A percentile compares a stretch with the other conserved stretches of the same genome.
These are phyloP conservation scores for Potentilla sterilis DNA, from an alignment of 306 rosid species.

Conservation along the genomic window DNA sequence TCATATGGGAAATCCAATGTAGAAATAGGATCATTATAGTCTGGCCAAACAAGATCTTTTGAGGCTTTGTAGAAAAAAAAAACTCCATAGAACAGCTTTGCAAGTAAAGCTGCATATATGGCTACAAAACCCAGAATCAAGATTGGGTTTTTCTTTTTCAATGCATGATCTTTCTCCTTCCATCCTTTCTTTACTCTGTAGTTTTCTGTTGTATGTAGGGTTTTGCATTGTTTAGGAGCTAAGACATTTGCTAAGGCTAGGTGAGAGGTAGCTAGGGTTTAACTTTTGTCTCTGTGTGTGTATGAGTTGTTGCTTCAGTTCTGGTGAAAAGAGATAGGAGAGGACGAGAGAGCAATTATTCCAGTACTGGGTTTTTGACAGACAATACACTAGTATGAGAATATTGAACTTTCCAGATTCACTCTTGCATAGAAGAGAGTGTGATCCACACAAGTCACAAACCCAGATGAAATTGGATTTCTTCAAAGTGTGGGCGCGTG, in stretches of 20 bases:
- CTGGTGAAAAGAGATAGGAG: constrained; percentile 5
- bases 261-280: constrained; percentile 6
- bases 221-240: neutral
- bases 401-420: neutral
- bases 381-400: constrained; percentile 23
- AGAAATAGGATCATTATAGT: constrained; percentile 1
- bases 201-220: neutral
- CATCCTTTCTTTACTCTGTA: neutral
- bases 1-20: constrained; percentile 23
- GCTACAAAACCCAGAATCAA: constrained; percentile 4
- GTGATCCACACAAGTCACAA: neutral
- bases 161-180: constrained; percentile 12
- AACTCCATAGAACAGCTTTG: constrained; percentile 29
- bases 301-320: constrained; percentile 25
- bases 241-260: neutral
- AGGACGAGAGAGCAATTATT: constrained; percentile 30
- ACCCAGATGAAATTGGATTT: neutral
- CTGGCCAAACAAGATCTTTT: constrained; percentile 25
- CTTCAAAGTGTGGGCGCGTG: constrained; percentile 5
- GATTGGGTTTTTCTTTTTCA: constrained; percentile 18
- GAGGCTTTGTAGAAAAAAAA: constrained; percentile 19
- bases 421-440: constrained; percentile 19
- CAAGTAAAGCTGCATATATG: constrained; percentile 30
- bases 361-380: constrained; percentile 25
- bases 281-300: constrained; percentile 1